Evolutionary conservation across 169 alveolate species (phyloP), one percentile per base, ranked within the genome.

Genomic region (Blepharisma undulans): DNA sequence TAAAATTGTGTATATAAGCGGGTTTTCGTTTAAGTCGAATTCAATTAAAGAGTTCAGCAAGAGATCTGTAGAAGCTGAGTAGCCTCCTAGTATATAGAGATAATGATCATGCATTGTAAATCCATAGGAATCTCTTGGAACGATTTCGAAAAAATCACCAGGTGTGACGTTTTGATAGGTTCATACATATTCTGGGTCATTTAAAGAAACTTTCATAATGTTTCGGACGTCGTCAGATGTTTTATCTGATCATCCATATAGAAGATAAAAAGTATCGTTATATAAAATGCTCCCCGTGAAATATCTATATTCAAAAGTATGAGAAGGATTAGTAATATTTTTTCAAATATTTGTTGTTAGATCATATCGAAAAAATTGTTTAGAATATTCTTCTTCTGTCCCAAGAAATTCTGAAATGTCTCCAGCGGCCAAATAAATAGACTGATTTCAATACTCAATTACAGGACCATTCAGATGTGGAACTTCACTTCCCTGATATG

Each of bases 61-160:
- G 7, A 4, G 33, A 21, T 32, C 22, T 48, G 66, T 29, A 10
- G 48, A 79, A 21, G 72, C 32, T 21, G 77, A 21, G 76, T 36
- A 82, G 10, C 89, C 89, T 34, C 77, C 89, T 21, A 82, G 60
- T 4, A 82, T 33, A 60, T 82, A 82, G 18, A 82, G 30, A 21
- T 33, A 32, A 19, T 82, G 34, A 7, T 82, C 89, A 7, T 32
- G 30, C 30, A 27, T 25, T 7, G 72, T 5, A 79, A 30, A 79
- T 25, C 87, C 87, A 32, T 29, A 79, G 7, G 87, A 30, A 10
- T 7, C 27, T 7, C 80, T 74, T 10, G 36, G 36, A 25, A 74
- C 33, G 19, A 25, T 74, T 25, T 74, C 80, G 16, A 29, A 29
- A 74, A 74, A 74, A 7, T 74, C 33, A 14, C 36, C 80, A 30